Evolutionary conservation across 768 basidiomycete genomes (phyloP).

Genomic region (Mycena belliarum): DNA sequence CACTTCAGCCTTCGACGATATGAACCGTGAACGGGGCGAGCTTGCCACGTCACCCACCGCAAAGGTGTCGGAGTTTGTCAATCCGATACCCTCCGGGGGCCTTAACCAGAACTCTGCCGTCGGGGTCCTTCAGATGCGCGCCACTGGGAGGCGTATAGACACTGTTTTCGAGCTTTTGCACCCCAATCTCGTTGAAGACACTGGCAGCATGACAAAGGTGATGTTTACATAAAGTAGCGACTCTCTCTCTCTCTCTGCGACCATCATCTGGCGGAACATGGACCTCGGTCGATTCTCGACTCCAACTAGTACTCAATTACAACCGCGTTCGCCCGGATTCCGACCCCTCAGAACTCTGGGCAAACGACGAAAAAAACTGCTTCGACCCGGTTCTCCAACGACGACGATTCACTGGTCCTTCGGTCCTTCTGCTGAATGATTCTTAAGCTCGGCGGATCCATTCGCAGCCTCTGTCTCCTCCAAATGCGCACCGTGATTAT

Average conservation of each 20-base stretch:
- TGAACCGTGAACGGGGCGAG: neutral
- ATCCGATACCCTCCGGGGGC: no score
- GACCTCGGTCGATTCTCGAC: neutral
- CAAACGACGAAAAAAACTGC: neutral
- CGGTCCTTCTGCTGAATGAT: conserved; percentile 9
- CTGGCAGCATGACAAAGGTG: neutral
- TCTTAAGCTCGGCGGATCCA: conserved; percentile 13
- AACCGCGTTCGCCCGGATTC: neutral
- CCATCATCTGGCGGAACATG: neutral
- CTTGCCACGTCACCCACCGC: neutral
- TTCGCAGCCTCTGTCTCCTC: conserved; percentile 12
- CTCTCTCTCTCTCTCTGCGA: conserved; percentile 2
- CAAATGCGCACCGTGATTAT: conserved; percentile 16
- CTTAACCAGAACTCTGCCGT: no score
- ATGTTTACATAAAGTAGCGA: neutral
- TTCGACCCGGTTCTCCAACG: neutral
- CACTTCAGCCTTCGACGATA: neutral
- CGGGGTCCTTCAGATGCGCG: no score
- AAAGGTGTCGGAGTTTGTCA: no score
- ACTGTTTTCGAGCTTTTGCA: no score
- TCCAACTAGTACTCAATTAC: conserved; percentile 13
- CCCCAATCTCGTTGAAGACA: no score
- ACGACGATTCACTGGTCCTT: conserved; percentile 14
- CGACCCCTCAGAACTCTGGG: neutral
- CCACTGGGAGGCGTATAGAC: no score